Evolutionary conservation across 2,329 filamentous ascomycete genomes (phyloP), one percentile per base, ranked within the genome.

Genomic region (Trichoderma sp.): DNA sequence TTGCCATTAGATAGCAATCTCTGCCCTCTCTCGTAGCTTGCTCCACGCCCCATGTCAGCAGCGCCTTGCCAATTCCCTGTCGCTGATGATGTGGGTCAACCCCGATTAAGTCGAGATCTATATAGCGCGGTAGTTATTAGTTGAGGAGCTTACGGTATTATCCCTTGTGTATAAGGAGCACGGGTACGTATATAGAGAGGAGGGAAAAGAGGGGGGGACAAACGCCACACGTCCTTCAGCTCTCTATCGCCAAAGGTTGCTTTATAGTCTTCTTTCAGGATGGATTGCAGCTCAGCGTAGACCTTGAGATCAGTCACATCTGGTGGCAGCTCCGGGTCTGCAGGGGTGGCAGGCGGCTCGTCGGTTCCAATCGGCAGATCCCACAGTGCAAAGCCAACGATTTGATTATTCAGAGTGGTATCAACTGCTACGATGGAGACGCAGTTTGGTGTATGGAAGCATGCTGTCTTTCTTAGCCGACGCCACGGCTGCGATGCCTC

Each of bases 21-120:
- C 60, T 59, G 37, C 53, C 54, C 13, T 68, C 60, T 13, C 67
- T 65, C n/a, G 34, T 45, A 8, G 70, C 70, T 45, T 69, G 57
- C 19, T 67, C 19, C 25, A 71, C 9, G 12, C 71, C 70, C 70
- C 70, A 72, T 35, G 69, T 53, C 8, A 72, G 19, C 13, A 72
- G 70, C 42, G 68, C 61, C 42, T 39, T 69, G 10, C 71, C 71
- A 17, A 71, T 67, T 4, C 70, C 70, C 48, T 48, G 69, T 29
- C 70, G 35, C 29, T 70, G 70, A 6, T 72, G 54, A 5, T 19
- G 48, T 10, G 70, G 68, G 58, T 71, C 67, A n/a, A 72, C 71
- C 3, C 66, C 71, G 3, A 72, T 39, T 29, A 67, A 68, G 58
- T 71, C 70, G 27, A 72, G 67, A 45, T 70, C 71, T 71, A 35